Evolutionary conservation across 257 asterid species (phyloP).

Genomic region (Plectranthus barbatus): DNA sequence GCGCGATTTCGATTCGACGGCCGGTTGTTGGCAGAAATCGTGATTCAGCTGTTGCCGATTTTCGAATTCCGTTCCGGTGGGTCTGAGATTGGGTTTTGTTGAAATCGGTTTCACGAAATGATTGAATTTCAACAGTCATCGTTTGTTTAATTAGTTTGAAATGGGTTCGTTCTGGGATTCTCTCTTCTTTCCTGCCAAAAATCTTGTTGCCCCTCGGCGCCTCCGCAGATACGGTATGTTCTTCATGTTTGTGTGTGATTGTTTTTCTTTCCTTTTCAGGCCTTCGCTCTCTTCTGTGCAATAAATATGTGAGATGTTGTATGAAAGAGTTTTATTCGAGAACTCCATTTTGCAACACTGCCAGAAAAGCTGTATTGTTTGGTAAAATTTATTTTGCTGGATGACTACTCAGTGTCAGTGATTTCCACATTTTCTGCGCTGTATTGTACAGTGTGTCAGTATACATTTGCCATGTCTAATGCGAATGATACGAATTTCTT

Average conservation of each 20-base stretch:
- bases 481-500: neutral
- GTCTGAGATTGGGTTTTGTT: neutral
- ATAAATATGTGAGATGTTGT: neutral
- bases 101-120: neutral
- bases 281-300: neutral
- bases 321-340: neutral
- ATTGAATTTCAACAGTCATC: neutral
- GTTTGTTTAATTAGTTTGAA: slow-evolving; percentile 1
- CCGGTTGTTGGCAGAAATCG: neutral
- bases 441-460: neutral
- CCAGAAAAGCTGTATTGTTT: neutral
- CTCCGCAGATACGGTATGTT: slow-evolving; percentile 49
- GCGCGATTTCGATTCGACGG: neutral
- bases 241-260: neutral
- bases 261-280: neutral
- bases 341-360: neutral
- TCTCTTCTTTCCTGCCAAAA: slow-evolving; percentile 30
- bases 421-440: too few species aligned
- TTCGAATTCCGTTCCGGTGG: neutral
- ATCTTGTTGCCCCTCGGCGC: slow-evolving; percentile 30
- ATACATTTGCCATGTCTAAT: neutral
- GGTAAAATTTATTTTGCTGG: neutral
- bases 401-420: neutral
- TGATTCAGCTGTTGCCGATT: neutral
- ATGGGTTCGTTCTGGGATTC: slow-evolving; percentile 50